A percentile compares a stretch with the other conserved stretches of the same genome.
These are phyloP conservation scores for Aegilops umbellulata DNA, from an alignment of 176 grass and related monocot genomes.

Conservation along the genomic window DNA sequence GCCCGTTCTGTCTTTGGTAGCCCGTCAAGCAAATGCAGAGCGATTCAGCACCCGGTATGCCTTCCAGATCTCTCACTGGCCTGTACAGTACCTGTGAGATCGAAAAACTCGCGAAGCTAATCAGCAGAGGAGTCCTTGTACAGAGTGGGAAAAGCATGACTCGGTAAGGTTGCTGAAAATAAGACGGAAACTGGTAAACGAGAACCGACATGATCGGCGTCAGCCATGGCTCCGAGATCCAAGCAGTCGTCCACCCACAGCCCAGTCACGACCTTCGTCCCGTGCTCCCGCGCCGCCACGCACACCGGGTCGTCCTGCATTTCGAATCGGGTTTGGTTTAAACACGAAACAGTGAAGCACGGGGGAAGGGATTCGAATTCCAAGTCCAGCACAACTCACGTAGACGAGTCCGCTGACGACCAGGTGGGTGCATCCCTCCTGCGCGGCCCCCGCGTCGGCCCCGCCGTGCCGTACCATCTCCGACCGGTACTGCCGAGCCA, in stretches of 20 bases:
- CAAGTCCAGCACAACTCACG: conserved; percentile 34
- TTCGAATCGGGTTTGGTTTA: not conserved
- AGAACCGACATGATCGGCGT: conserved; percentile 60
- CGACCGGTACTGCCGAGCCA: conserved; percentile 46
- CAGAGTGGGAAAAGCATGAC: not conserved
- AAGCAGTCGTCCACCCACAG: conserved; percentile 76
- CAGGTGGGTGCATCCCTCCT: conserved; percentile 58
- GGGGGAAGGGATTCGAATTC: not conserved
- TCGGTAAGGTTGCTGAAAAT: not conserved
- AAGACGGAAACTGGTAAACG: not conserved
- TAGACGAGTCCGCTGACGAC: conserved; percentile 56
- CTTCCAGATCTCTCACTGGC: conserved; percentile 68
- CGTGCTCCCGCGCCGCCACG: conserved; percentile 49
- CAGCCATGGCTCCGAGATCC: conserved; percentile 42
- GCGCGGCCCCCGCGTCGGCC: conserved; percentile 32
- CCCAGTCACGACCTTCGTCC: conserved; percentile 71
- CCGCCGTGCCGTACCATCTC: conserved; percentile 68
- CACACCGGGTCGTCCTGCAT: conserved; percentile 75
- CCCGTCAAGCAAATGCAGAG: conserved; percentile 83
- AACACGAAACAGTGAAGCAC: not conserved
- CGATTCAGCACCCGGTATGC: conserved; percentile 66
- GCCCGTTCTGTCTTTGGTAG: conserved; percentile 64
- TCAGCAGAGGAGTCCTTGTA: not conserved
- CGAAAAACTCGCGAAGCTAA: conserved; percentile 16
- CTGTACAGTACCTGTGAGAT: conserved; percentile 58